Conservation (phyloP, 139 green algal species). For the Volvox reticuliferus region DNA sequence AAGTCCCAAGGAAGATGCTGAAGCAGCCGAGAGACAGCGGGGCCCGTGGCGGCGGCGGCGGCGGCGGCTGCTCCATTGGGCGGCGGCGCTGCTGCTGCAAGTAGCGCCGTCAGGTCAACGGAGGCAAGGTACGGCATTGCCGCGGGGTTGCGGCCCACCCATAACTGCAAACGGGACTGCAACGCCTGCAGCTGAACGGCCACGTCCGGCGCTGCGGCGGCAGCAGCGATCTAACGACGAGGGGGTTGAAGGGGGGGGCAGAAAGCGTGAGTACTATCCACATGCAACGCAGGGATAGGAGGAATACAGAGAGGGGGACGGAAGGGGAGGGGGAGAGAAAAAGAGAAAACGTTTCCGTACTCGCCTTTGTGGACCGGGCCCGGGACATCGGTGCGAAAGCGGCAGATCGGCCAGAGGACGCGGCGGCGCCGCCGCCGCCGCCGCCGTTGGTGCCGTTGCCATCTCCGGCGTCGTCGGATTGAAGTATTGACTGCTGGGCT, state of each 20-base stretch:
- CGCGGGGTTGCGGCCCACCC: constrained; percentile 30
- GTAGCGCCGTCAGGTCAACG: constrained; percentile 9
- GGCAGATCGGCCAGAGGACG: neutral
- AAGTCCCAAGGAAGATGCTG: constrained; percentile 26
- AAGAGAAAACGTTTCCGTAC: neutral
- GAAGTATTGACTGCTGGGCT: neutral
- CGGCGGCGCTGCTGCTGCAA: neutral
- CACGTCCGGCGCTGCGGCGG: neutral
- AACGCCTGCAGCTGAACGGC: neutral
- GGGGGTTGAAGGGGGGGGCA: neutral
- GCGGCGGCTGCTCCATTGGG: neutral
- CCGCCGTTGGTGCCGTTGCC: neutral
- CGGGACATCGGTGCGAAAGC: neutral
- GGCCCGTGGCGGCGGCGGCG: neutral
- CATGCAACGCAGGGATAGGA: neutral
- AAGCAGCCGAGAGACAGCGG: neutral
- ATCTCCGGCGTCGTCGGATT: neutral
- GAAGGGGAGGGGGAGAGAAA: neutral
- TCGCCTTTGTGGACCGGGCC: neutral
- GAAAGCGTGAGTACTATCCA: too few relatives aligned
- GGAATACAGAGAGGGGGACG: neutral
- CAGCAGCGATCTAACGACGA: neutral
- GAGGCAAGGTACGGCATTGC: neutral
- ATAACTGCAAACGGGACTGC: constrained; percentile 40
- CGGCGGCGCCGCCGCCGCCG: neutral